A percentile compares a stretch with the other conserved stretches of the same genome.
Conservation (phyloP, 208 protist species). For the Trichomonas vaginalis region DNA sequence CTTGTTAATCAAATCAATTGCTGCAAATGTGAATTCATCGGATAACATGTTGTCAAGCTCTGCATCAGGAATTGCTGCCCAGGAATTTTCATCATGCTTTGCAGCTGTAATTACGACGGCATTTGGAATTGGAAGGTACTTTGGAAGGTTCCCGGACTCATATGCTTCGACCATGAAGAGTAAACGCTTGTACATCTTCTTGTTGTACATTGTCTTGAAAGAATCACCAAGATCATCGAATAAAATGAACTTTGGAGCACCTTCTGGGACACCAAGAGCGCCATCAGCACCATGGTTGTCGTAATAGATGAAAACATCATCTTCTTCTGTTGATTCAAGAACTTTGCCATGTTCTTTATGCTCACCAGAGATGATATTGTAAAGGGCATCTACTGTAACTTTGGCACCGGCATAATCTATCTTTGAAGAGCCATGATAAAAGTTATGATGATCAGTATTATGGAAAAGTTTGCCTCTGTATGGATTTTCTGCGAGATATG, state of each 20-base stretch:
- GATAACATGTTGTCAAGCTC: too few species aligned
- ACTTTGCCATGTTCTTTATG: too few species aligned
- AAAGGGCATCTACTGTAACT: conserved; percentile 35
- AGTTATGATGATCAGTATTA: conserved; percentile 15
- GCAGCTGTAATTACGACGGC: too few species aligned
- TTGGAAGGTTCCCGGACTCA: too few species aligned
- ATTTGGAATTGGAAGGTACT: too few species aligned
- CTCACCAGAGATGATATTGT: conserved; percentile 30
- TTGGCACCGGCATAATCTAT: conserved; percentile 24
- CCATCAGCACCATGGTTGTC: conserved; percentile 36
- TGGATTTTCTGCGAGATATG: conserved; percentile 26
- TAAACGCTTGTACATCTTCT: conserved; percentile 24
- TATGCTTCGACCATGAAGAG: conserved; percentile 45
- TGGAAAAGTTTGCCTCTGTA: conserved; percentile 39
- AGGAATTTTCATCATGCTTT: too few species aligned
- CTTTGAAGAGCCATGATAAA: conserved; percentile 29
- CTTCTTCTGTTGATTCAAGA: conserved; percentile 6
- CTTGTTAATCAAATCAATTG: too few species aligned
- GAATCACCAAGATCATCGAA: conserved; percentile 22
- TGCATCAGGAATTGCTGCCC: too few species aligned
- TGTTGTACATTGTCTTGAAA: conserved; percentile 20
- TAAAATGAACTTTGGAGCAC: background rate
- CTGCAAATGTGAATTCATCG: too few species aligned
- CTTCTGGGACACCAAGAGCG: conserved; percentile 25
- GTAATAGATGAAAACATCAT: conserved; percentile 39